Conservation (phyloP, 805 yeast species). For the Ogataea dorogensis region DNA sequence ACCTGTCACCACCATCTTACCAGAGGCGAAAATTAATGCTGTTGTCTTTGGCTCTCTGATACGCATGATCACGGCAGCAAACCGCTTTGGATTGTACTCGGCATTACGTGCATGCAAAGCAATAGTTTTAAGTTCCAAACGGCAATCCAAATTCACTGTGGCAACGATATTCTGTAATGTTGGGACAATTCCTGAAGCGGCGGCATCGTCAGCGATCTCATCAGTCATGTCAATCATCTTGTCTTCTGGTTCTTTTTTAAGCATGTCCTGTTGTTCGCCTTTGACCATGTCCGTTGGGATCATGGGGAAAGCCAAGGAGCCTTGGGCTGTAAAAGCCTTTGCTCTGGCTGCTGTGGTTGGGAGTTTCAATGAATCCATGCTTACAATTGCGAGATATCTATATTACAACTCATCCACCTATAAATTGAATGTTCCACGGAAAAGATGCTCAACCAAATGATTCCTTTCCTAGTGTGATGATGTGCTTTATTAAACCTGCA, state of each 20-base stretch:
- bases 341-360: slow-evolving; percentile 81
- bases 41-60: slow-evolving; percentile 98
- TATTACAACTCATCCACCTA: slow-evolving; percentile 19
- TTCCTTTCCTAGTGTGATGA: slow-evolving; percentile 22
- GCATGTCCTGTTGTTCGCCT: slow-evolving; percentile 16
- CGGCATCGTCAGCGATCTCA: slow-evolving; percentile 53
- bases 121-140: slow-evolving; percentile 92
- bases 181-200: slow-evolving; percentile 94
- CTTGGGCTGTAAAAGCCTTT: slow-evolving; percentile 64
- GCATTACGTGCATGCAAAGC: slow-evolving; percentile 99
- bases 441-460: slow-evolving; percentile 32
- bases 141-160: slow-evolving; percentile 93
- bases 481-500: slow-evolving; percentile 11
- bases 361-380: slow-evolving; percentile 69
- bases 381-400: slow-evolving; percentile 13
- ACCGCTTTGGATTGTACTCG: slow-evolving; percentile 96
- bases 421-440: slow-evolving; percentile 17
- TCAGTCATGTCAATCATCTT: slow-evolving; percentile 33
- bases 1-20: slow-evolving; percentile 99
- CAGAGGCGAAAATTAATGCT: slow-evolving; percentile 95
- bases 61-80: slow-evolving; percentile 99
- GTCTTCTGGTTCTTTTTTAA: slow-evolving; percentile 25
- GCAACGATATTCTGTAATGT: slow-evolving; percentile 95
- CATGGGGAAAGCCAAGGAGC: slow-evolving; percentile 63
- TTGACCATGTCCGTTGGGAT: slow-evolving; percentile 34